A percentile compares a stretch with the other conserved stretches of the same genome.
Conservation (phyloP, 1,139 yeast genomes). For the Pichia sp. region DNA sequence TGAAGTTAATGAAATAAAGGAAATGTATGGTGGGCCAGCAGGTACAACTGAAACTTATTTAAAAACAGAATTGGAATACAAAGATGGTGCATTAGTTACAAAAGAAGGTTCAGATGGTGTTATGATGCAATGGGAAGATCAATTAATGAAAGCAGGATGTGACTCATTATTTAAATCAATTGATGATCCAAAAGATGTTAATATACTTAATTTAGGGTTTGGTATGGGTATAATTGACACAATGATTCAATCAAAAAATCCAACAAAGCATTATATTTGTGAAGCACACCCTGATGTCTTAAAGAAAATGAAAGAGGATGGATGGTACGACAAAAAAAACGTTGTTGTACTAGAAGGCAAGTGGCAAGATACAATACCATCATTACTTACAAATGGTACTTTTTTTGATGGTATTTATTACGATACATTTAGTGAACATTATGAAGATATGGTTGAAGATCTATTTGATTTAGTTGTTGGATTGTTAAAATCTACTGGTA, state of each 20-base stretch:
- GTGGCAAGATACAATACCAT: constrained; percentile 81
- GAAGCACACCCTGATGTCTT: constrained; percentile 96
- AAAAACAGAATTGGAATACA: constrained; percentile 60
- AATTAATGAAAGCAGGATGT: constrained; percentile 76
- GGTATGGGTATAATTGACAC: constrained; percentile 95
- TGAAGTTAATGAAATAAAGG: constrained; percentile 5
- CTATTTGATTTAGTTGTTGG: constrained; percentile 80
- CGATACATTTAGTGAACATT: constrained; percentile 89
- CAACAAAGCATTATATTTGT: constrained; percentile 74
- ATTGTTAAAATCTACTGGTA: constrained; percentile 69
- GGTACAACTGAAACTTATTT: constrained; percentile 61
- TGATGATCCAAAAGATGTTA: constrained; percentile 37
- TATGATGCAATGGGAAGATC: constrained; percentile 96
- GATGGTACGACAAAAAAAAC: constrained; percentile 74
- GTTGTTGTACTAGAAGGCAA: constrained; percentile 77
- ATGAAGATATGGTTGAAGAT: constrained; percentile 69
- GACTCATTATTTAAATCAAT: constrained; percentile 50
- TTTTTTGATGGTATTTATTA: constrained; percentile 88
- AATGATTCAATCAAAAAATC: constrained; percentile 56
- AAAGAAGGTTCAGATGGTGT: constrained; percentile 77
- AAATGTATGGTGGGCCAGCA: constrained; percentile 45
- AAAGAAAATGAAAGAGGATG: constrained; percentile 57
- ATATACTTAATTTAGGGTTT: constrained; percentile 79
- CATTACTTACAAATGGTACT: constrained; percentile 53
- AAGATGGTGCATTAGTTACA: constrained; percentile 66